These are phyloP conservation scores for Backusella parvicylindrica DNA, from an alignment of 192 early-diverging fungal genomes.

Conservation along the genomic window DNA sequence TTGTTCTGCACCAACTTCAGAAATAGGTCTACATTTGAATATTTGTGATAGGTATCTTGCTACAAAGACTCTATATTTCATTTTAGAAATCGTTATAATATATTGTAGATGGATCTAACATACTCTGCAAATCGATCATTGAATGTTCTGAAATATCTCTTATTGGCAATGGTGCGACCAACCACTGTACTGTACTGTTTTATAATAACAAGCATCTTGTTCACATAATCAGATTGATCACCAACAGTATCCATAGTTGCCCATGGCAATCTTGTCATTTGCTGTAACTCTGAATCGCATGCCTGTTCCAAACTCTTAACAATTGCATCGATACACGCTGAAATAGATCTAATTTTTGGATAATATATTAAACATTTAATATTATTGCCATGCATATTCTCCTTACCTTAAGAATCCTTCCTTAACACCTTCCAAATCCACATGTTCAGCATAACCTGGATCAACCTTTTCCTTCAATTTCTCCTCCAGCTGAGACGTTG, in stretches of 20 bases:
- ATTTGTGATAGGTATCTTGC: slow-evolving; percentile 68
- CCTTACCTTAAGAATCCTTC: slow-evolving; percentile 77
- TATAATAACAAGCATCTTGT: slow-evolving; percentile 58
- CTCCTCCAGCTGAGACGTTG: slow-evolving; percentile 84
- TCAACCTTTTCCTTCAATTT: slow-evolving; percentile 86
- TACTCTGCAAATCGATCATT: slow-evolving; percentile 93
- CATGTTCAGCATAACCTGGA: slow-evolving; percentile 56
- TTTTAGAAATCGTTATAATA: background rate
- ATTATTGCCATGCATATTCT: background rate
- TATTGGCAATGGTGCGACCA: slow-evolving; percentile 59
- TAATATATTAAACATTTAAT: background rate
- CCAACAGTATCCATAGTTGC: slow-evolving; percentile 80
- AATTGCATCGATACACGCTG: slow-evolving; percentile 62
- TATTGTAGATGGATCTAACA: slow-evolving; percentile 19
- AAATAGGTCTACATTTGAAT: slow-evolving; percentile 73
- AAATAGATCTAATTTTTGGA: slow-evolving; percentile 45
- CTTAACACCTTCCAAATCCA: slow-evolving; percentile 72
- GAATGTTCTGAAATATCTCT: slow-evolving; percentile 82
- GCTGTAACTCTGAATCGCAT: slow-evolving; percentile 65
- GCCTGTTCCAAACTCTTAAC: slow-evolving; percentile 63
- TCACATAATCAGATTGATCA: slow-evolving; percentile 90
- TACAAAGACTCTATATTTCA: slow-evolving; percentile 58
- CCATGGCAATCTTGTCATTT: slow-evolving; percentile 82
- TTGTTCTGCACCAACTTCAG: slow-evolving; percentile 95
- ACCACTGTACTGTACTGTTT: slow-evolving; percentile 52